phyloP scores from a whole-genome alignment of 2,329 filamentous ascomycete genomes.

The Emergomyces pasteurianus region DNA sequence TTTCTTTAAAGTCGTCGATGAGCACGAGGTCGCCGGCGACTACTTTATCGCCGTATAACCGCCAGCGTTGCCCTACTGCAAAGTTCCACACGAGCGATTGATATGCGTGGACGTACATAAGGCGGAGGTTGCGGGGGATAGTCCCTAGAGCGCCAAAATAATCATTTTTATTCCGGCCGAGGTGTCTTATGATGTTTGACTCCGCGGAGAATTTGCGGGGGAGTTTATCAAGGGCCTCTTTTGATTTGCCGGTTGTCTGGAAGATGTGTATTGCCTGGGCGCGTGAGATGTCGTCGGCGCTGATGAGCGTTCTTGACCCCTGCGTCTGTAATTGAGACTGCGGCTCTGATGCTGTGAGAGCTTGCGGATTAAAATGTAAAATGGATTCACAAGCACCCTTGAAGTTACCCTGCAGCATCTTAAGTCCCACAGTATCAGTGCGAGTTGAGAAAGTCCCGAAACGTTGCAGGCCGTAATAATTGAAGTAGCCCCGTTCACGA shows the following conservation, averaged over 20 bases:
- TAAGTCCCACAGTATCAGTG: conserved; percentile 73
- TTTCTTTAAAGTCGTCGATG: conserved; percentile 41
- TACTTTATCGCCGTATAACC: conserved; percentile 58
- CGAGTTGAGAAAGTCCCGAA: conserved; percentile 82
- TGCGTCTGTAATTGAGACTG: conserved; percentile 17
- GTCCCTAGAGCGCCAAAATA: conserved; percentile 68
- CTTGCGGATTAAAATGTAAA: conserved; percentile 56
- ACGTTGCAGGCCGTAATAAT: conserved; percentile 95
- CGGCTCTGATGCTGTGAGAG: conserved; percentile 45
- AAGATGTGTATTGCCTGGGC: conserved; percentile 70
- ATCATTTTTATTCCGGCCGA: conserved; percentile 50
- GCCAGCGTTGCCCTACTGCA: conserved; percentile 69
- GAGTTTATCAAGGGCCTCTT: conserved; percentile 53
- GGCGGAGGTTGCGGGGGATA: conserved; percentile 69
- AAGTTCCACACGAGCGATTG: conserved; percentile 93
- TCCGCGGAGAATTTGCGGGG: conserved; percentile 78
- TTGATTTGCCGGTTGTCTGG: conserved; percentile 46
- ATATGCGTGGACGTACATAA: conserved; percentile 96
- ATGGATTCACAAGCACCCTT: conserved; percentile 68
- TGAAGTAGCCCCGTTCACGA: conserved; percentile 70
- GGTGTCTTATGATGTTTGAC: conserved; percentile 62
- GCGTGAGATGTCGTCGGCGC: conserved; percentile 64
- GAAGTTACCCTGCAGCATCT: conserved; percentile 72
- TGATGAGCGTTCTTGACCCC: conserved; percentile 39
- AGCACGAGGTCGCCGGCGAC: conserved; percentile 79